Evolutionary conservation across 108 stramenopile genomes (phyloP).

Genomic region (Nitzschia inconspicua): DNA sequence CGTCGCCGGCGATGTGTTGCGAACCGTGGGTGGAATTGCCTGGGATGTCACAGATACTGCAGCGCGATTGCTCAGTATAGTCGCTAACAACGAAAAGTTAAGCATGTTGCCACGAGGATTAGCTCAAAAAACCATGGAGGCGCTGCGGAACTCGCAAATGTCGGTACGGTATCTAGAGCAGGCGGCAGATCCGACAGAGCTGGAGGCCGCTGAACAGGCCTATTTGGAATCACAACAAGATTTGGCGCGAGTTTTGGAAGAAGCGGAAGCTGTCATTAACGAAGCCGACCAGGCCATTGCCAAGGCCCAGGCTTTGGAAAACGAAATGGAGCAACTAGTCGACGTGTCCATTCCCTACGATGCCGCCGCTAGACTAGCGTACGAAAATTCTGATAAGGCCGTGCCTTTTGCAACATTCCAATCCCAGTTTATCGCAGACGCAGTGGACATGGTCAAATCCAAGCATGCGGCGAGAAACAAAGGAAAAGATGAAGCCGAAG

Average conservation of each 20-base stretch:
- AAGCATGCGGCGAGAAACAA: constrained; percentile 9
- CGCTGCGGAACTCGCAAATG: not conserved
- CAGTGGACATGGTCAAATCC: not conserved
- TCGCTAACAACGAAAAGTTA: constrained; percentile 1
- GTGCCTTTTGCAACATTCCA: too few species aligned
- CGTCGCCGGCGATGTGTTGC: constrained; percentile 44
- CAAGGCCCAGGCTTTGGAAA: constrained; percentile 13
- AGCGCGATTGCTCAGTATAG: constrained; percentile 4
- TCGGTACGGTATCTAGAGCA: not conserved
- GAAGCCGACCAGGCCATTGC: constrained; percentile 29
- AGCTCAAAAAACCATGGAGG: not conserved
- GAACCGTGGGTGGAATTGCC: constrained; percentile 46
- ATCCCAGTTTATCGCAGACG: not conserved
- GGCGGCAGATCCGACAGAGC: not conserved
- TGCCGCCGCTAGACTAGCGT: not conserved
- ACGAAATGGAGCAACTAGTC: constrained; percentile 2
- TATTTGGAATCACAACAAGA: constrained; percentile 14
- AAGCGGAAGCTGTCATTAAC: constrained; percentile 18
- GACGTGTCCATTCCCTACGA: not conserved
- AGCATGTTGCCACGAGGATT: constrained; percentile 4
- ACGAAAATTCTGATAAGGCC: not conserved
- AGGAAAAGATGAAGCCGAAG: not conserved
- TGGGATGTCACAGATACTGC: constrained; percentile 36
- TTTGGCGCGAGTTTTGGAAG: constrained; percentile 10
- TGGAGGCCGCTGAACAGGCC: constrained; percentile 6